These are phyloP conservation scores for Collybia sp. DNA, from an alignment of 768 basidiomycete genomes.

Conservation along the genomic window DNA sequence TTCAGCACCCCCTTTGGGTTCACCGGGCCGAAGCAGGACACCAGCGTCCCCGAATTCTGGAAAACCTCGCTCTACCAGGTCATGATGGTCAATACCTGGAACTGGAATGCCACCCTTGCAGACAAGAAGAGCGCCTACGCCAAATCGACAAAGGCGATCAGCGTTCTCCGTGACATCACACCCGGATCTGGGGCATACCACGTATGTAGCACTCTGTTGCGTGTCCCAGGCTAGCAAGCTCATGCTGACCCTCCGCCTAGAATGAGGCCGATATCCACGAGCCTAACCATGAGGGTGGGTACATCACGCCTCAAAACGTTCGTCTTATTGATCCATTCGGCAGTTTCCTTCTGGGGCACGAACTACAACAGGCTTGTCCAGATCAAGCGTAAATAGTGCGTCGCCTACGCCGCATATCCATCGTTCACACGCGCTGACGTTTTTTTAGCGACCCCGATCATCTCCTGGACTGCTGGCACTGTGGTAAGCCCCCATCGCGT, in stretches of 20 bases:
- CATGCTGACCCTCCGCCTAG: constrained; percentile 14
- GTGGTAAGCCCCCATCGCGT: constrained; percentile 24
- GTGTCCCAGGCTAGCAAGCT: not conserved
- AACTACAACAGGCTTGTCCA: constrained; percentile 33
- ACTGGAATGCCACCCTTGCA: constrained; percentile 37
- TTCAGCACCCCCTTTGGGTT: too few relatives aligned
- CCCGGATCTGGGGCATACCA: constrained; percentile 31
- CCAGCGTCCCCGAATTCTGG: constrained; percentile 44
- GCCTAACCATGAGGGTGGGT: constrained; percentile 35
- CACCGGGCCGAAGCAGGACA: constrained; percentile 7
- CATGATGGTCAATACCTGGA: constrained; percentile 36
- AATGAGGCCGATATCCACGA: constrained; percentile 48
- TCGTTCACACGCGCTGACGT: not conserved
- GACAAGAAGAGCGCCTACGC: constrained; percentile 29
- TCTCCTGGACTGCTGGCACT: constrained; percentile 47
- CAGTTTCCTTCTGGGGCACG: constrained; percentile 37
- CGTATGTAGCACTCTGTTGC: constrained; percentile 34
- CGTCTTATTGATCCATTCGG: not conserved
- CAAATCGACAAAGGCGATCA: constrained; percentile 29
- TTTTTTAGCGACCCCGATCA: constrained; percentile 40
- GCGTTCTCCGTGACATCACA: constrained; percentile 34
- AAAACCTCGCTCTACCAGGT: constrained; percentile 39
- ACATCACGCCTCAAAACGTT: not conserved
- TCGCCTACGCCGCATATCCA: constrained; percentile 1
- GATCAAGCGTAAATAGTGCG: constrained; percentile 47